Base-by-base conservation (phyloP, 805 yeast genomes). In the Scheffersomyces amazonensis region DNA sequence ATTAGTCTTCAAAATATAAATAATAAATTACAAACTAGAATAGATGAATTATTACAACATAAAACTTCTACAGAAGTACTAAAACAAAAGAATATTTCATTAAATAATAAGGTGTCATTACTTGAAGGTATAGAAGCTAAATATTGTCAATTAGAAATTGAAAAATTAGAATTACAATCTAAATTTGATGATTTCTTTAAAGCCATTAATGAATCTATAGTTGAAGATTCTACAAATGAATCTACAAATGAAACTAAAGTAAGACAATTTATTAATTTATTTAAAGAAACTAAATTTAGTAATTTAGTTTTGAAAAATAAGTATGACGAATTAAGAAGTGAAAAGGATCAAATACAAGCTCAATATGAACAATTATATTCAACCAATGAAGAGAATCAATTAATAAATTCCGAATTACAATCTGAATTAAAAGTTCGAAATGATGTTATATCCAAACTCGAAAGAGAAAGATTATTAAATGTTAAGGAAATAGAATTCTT, bases 401-500 rank as follows among this genome's bases (percentile, higher is more conserved):
- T 32, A 3, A 39, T 29, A 21, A 18, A n/a, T 11, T 32, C 40
- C 11, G 46, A 43, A 7, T 36, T 46, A 5, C 22, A 41, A 16
- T 50, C 49, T 12, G 44, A 49, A 16, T 19, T 42, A 11, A 35
- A 42, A 25, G 30, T 32, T 8, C 31, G 35, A 12, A 49, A 54
- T 5, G 44, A 45, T 5, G 35, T 42, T 13, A 46, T 64, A 12
- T 53, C 56, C 42, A 58, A 80, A 39, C 53, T 76, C 5, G 76
- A 77, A 34, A 72, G 75, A 37, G 81, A 80, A 40, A 69, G 69
- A 36, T 50, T 63, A 2, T 60, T 83, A 31, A 73, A 81, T n/a
- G 50, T 63, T 17, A 78, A 76, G 43, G 90, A 84, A 50, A 71
- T 80, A 20, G 76, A 70, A 37, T 69, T 80, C 40, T 59, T 84